Conservation (phyloP, 2,329 filamentous ascomycete genomes). For the Penicillium sumatraense region DNA sequence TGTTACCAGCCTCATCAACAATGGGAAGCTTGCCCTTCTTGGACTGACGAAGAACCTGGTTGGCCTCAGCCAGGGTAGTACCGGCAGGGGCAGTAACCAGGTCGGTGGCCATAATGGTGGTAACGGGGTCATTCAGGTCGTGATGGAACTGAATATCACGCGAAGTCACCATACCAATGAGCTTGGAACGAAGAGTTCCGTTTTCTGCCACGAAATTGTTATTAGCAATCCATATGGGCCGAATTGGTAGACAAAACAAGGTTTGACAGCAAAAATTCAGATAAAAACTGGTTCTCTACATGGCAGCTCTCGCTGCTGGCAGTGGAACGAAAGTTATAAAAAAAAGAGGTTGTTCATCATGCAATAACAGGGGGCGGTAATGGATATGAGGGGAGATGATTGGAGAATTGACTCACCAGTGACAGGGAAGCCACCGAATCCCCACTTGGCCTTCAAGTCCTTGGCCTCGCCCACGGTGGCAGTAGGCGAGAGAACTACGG, state of each 20-base stretch:
- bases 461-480: conserved; percentile 92
- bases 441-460: conserved; percentile 95
- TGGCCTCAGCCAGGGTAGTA: conserved; percentile 84
- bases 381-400: conserved; percentile 20
- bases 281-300: conserved; percentile 71
- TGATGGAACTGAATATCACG: conserved; percentile 97
- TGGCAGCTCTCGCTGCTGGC: conserved; percentile 80
- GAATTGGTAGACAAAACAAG: conserved; percentile 10
- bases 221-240: conserved; percentile 22
- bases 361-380: conserved; percentile 24
- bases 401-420: conserved; percentile 73
- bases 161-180: conserved; percentile 96
- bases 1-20: conserved; percentile 79
- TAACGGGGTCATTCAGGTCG: conserved; percentile 71
- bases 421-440: conserved; percentile 96
- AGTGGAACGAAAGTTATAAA: conserved; percentile 99
- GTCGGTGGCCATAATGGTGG: conserved; percentile 92
- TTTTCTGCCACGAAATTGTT: conserved; percentile 64
- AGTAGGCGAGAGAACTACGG: conserved; percentile 83
- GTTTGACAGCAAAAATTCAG: conserved; percentile 44
- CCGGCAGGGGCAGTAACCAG: conserved; percentile 85
- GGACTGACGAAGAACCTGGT: conserved; percentile 88
- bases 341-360: conserved; percentile 72
- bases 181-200: conserved; percentile 91
- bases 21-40: conserved; percentile 99